A percentile compares a stretch with the other conserved stretches of the same genome.
Evolutionary conservation across 805 yeast species (phyloP).

Genomic region (Yueomyces sp.): DNA sequence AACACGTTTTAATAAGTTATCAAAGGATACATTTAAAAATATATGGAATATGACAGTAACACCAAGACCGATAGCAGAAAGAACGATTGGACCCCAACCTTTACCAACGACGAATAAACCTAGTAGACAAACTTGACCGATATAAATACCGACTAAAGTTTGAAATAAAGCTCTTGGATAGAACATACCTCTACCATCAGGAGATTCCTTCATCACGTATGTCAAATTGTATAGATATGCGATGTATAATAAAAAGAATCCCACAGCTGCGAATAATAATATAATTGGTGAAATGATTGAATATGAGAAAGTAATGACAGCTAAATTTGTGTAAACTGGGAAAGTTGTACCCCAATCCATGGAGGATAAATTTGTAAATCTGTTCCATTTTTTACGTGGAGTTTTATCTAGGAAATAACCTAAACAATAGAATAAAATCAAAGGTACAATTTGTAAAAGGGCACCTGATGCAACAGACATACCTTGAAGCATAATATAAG

Average conservation of each 20-base stretch:
- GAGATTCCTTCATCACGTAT: constrained; percentile 52
- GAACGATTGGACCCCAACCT: constrained; percentile 87
- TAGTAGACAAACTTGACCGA: constrained; percentile 74
- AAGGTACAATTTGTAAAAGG: constrained; percentile 45
- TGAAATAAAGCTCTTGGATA: constrained; percentile 86
- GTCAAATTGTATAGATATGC: constrained; percentile 69
- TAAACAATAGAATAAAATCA: constrained; percentile 45
- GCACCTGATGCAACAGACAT: constrained; percentile 52
- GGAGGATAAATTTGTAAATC: constrained; percentile 41
- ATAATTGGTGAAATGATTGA: constrained; percentile 74
- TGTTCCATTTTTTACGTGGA: constrained; percentile 50
- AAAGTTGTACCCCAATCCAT: constrained; percentile 64
- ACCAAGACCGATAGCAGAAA: constrained; percentile 53
- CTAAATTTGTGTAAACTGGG: constrained; percentile 61
- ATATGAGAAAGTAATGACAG: constrained; percentile 55
- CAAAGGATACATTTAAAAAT: constrained; percentile 54
- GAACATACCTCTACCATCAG: constrained; percentile 68
- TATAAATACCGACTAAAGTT: constrained; percentile 73
- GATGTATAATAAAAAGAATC: constrained; percentile 59
- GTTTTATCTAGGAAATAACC: constrained; percentile 47
- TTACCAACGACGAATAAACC: constrained; percentile 84
- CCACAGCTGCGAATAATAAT: constrained; percentile 54
- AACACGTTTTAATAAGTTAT: constrained; percentile 38
- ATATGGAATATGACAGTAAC: constrained; percentile 59
- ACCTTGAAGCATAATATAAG: constrained; percentile 58